Conservation (phyloP, 208 protist species). For the Acanthamoeba lenticulata region DNA sequence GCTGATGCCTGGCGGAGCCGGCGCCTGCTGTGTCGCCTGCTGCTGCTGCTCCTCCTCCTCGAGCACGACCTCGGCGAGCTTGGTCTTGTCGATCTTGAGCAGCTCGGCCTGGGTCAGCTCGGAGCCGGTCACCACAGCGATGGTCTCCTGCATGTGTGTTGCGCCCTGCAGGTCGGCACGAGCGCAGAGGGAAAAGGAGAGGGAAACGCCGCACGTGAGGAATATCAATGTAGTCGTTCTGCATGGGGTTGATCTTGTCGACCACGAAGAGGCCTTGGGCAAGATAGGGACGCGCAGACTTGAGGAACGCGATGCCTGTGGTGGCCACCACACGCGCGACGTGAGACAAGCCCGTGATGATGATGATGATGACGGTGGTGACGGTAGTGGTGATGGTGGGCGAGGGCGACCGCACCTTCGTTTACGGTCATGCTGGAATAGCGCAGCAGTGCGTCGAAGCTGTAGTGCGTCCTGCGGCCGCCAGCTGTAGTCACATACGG, state of each 20-base stretch:
- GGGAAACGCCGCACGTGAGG: background rate
- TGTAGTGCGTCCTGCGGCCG: background rate
- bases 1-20: background rate
- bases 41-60: background rate
- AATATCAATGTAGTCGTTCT: slow-evolving; percentile 24
- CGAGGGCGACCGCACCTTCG: background rate
- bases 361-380: background rate
- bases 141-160: background rate
- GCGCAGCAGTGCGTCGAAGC: background rate
- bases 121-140: background rate
- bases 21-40: background rate
- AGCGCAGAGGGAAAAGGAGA: background rate
- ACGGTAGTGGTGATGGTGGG: background rate
- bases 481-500: background rate
- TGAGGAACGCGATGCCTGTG: background rate
- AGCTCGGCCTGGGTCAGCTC: slow-evolving; percentile 11
- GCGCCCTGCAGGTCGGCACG: background rate
- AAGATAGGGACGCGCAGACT: background rate
- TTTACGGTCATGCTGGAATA: background rate
- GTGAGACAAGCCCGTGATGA: background rate
- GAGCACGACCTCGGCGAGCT: background rate
- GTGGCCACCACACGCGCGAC: background rate
- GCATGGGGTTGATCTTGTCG: background rate
- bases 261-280: background rate
- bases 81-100: slow-evolving; percentile 59